These are phyloP conservation scores for Gillenia trifoliata DNA, from an alignment of 306 rosid species.

Conservation along the genomic window DNA sequence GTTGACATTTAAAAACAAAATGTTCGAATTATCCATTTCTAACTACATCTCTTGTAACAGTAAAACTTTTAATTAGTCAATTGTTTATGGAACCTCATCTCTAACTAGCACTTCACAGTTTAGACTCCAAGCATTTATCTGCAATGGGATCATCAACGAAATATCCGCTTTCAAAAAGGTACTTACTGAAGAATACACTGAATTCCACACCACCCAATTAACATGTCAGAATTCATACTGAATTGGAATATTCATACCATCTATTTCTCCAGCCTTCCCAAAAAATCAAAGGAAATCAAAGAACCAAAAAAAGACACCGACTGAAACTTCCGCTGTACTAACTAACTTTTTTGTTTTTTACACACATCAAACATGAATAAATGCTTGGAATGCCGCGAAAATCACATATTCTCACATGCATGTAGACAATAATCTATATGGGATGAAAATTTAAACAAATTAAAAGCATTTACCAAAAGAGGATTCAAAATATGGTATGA, in stretches of 20 bases:
- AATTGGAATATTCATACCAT: neutral
- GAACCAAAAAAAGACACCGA: neutral
- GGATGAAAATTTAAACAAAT: neutral
- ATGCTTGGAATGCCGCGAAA: neutral
- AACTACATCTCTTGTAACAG: neutral
- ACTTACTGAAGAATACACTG: neutral
- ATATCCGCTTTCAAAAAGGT: neutral
- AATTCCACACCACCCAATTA: neutral
- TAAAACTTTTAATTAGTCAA: neutral
- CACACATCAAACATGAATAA: neutral
- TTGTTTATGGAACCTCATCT: neutral
- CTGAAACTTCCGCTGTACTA: neutral
- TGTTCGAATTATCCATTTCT: too few species aligned
- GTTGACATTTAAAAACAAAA: neutral
- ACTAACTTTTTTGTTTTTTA: neutral
- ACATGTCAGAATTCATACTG: neutral
- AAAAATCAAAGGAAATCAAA: neutral
- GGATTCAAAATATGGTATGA: neutral
- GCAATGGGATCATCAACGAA: neutral
- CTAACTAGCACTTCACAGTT: neutral
- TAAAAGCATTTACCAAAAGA: neutral
- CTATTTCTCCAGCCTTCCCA: neutral
- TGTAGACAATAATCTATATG: neutral
- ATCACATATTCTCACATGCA: neutral
- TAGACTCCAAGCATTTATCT: neutral